phyloP scores from a whole-genome alignment of 495 filamentous ascomycete genomes.

The Cercophora scortea region DNA sequence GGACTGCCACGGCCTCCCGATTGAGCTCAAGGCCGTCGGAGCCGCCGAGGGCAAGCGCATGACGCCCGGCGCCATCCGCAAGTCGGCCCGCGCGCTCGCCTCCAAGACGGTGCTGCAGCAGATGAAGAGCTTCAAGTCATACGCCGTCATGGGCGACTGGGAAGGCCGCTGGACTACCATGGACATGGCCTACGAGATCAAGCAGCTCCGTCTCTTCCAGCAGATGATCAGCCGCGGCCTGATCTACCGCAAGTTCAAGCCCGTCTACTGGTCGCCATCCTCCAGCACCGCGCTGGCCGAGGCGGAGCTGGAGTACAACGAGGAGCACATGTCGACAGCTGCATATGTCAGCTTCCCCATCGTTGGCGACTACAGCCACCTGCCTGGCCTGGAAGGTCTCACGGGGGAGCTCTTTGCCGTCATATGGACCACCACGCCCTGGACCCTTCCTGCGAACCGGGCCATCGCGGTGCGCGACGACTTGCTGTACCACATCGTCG shows the following conservation, averaged over 20 bases:
- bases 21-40: conserved; percentile 93
- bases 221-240: conserved; percentile 77
- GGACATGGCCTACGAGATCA: conserved; percentile 79
- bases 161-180: conserved; percentile 85
- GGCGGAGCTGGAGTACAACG: conserved; percentile 91
- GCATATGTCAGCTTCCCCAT: conserved; percentile 80
- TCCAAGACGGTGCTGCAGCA: conserved; percentile 66
- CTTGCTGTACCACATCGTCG: conserved; percentile 65
- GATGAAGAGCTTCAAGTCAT: conserved; percentile 72
- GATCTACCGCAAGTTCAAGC: conserved; percentile 82
- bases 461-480: conserved; percentile 73
- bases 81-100: conserved; percentile 68
- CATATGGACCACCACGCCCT: conserved; percentile 97
- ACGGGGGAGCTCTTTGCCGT: conserved; percentile 53
- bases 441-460: conserved; percentile 90
- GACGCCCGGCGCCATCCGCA: conserved; percentile 46
- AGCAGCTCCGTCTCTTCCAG: conserved; percentile 77
- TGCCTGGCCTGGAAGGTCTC: conserved; percentile 26
- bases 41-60: conserved; percentile 26
- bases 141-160: conserved; percentile 94
- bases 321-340: conserved; percentile 70
- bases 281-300: conserved; percentile 88
- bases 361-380: conserved; percentile 34
- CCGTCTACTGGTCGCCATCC: conserved; percentile 94
- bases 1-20: conserved; percentile 97